A percentile compares a stretch with the other conserved stretches of the same genome.
Evolutionary conservation across 106 monocot genomes (phyloP).

Genomic region (Acanthochlamys bracteata): DNA sequence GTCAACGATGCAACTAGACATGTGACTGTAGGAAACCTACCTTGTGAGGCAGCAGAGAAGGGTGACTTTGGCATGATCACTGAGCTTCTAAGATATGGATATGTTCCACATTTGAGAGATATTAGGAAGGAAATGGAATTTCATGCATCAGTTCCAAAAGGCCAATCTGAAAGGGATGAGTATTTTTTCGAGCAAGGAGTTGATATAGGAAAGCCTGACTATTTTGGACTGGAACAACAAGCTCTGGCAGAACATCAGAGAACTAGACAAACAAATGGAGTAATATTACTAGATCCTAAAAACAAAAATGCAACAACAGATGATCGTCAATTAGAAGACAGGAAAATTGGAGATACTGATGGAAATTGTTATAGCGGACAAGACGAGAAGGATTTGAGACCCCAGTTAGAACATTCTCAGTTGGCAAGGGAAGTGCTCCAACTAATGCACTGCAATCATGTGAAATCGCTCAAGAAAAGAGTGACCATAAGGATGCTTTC

Average conservation of each 20-base stretch:
- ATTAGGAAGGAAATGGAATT: constrained; percentile 7
- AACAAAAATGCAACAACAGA: constrained; percentile 3
- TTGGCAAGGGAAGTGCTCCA: constrained; percentile 1
- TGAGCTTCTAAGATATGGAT: constrained; percentile 3
- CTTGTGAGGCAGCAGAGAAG: neutral
- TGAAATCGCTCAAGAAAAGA: constrained; percentile 19
- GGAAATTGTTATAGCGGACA: neutral
- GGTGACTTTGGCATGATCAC: neutral
- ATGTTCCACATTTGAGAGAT: constrained; percentile 12
- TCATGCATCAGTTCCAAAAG: constrained; percentile 4
- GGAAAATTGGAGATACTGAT: neutral
- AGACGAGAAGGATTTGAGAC: constrained; percentile 1
- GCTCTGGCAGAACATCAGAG: neutral
- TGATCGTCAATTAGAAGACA: constrained; percentile 9
- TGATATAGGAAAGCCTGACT: constrained; percentile 7
- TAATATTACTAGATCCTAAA: too few relatives aligned
- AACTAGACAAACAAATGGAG: too few relatives aligned
- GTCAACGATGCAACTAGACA: neutral
- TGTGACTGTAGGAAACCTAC: constrained; percentile 4
- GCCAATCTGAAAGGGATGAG: constrained; percentile 6
- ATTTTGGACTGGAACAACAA: constrained; percentile 1
- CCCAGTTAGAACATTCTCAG: neutral
- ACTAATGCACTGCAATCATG: constrained; percentile 1
- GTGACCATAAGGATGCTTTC: constrained; percentile 32
- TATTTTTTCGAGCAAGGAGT: constrained; percentile 8